Conservation (phyloP, 805 yeast species). For the Jamesozyma jinghongensis region DNA sequence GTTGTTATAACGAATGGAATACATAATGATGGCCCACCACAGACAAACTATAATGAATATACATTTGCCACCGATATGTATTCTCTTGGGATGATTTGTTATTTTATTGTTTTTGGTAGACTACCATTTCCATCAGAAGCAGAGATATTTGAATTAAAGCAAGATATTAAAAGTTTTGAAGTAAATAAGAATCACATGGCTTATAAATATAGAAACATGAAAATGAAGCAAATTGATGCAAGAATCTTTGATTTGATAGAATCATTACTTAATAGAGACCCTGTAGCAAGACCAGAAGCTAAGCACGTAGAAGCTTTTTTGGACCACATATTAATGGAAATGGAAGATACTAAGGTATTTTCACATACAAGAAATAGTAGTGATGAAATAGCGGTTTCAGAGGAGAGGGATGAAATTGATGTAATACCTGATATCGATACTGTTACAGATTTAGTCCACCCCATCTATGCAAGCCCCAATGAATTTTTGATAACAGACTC, state of each 20-base stretch:
- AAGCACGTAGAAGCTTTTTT: conserved; percentile 31
- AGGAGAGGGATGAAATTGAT: background rate
- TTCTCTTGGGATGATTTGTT: conserved; percentile 75
- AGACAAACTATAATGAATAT: conserved; percentile 40
- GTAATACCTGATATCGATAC: too few relatives aligned
- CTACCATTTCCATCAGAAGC: conserved; percentile 46
- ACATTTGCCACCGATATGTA: conserved; percentile 69
- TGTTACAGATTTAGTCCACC: too few relatives aligned
- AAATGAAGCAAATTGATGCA: conserved; percentile 17
- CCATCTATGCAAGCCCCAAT: too few relatives aligned
- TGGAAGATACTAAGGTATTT: background rate
- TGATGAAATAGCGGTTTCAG: background rate
- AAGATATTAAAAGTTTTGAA: conserved; percentile 28
- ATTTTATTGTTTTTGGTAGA: conserved; percentile 60
- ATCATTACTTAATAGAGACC: conserved; percentile 31
- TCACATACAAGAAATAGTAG: background rate
- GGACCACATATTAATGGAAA: conserved; percentile 9
- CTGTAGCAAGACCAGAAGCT: conserved; percentile 37
- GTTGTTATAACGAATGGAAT: conserved; percentile 32
- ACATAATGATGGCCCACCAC: conserved; percentile 13
- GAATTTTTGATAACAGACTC: too few relatives aligned
- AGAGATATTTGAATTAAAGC: conserved; percentile 25
- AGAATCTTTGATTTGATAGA: conserved; percentile 34
- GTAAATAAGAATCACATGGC: conserved; percentile 16
- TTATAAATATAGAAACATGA: conserved; percentile 13